phyloP scores from a whole-genome alignment of 176 grass and related monocot genomes.

The Typha latifolia region DNA sequence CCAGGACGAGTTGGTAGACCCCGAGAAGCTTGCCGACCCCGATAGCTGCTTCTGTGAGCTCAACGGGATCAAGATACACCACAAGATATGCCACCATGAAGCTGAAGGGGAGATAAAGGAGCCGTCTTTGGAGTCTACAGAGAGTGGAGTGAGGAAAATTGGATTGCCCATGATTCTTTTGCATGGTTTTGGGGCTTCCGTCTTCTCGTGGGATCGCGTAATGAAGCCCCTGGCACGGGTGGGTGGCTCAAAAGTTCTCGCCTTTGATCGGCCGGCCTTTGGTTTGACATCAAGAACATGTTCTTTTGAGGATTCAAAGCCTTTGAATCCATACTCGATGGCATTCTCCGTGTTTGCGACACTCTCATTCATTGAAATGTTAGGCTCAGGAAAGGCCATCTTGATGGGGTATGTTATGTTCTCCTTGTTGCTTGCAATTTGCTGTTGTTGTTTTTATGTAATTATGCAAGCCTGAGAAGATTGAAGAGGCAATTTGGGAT shows the following conservation, averaged over 20 bases:
- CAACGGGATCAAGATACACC: conserved; percentile 58
- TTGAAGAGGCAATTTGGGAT: conserved; percentile 9
- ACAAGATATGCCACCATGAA: conserved; percentile 63
- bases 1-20: conserved; percentile 68
- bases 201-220: conserved; percentile 73
- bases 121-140: conserved; percentile 9
- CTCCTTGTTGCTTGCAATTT: neutral
- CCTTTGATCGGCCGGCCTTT: conserved; percentile 80
- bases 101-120: neutral
- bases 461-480: conserved; percentile 7
- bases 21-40: conserved; percentile 46
- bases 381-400: conserved; percentile 40
- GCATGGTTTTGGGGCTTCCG: conserved; percentile 79
- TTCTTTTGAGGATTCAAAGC: conserved; percentile 24
- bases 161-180: conserved; percentile 52
- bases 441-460: neutral
- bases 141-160: neutral
- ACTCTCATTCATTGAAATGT: conserved; percentile 57
- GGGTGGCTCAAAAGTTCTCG: conserved; percentile 62
- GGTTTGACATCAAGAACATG: conserved; percentile 49
- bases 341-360: conserved; percentile 68
- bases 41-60: conserved; percentile 85
- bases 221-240: conserved; percentile 50
- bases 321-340: conserved; percentile 75
- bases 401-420: conserved; percentile 50